phyloP scores from a whole-genome alignment of 1,139 yeast genomes.

The Pneumocystis carinii region DNA sequence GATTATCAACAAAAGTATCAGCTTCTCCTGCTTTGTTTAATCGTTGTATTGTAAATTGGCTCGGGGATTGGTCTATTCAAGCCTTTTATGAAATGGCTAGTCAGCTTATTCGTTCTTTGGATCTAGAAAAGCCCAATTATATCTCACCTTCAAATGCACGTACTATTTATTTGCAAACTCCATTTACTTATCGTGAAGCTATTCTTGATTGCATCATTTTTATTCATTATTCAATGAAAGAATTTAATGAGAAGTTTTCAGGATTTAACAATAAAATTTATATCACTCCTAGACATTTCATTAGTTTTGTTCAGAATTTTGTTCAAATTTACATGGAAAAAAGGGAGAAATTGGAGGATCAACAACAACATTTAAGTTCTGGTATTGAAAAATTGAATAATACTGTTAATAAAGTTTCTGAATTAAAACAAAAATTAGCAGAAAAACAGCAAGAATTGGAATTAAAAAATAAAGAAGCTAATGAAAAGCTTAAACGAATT shows the following conservation, averaged over 20 bases:
- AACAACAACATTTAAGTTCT: conserved; percentile 53
- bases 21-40: conserved; percentile 86
- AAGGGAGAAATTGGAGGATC: conserved; percentile 41
- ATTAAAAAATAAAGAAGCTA: conserved; percentile 53
- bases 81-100: conserved; percentile 40
- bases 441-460: conserved; percentile 38
- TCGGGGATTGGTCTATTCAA: conserved; percentile 62
- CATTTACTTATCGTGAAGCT: conserved; percentile 31
- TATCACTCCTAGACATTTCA: conserved; percentile 42
- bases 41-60: conserved; percentile 79
- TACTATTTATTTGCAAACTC: conserved; percentile 13
- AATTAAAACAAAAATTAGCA: conserved; percentile 40
- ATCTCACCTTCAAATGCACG: conserved; percentile 20
- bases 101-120: conserved; percentile 31
- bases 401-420: conserved; percentile 59
- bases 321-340: conserved; percentile 30
- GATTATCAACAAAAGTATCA: conserved; percentile 32
- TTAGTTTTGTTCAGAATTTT: conserved; percentile 41
- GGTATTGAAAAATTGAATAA: conserved; percentile 69
- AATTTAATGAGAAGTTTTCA: conserved; percentile 13
- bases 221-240: conserved; percentile 29
- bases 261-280: conserved; percentile 11
- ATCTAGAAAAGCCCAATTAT: conserved; percentile 38
- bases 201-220: conserved; percentile 35
- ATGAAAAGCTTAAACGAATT: conserved; percentile 57